Conservation (phyloP, 1,284 basidiomycete species). For the Coniophora puteana region DNA sequence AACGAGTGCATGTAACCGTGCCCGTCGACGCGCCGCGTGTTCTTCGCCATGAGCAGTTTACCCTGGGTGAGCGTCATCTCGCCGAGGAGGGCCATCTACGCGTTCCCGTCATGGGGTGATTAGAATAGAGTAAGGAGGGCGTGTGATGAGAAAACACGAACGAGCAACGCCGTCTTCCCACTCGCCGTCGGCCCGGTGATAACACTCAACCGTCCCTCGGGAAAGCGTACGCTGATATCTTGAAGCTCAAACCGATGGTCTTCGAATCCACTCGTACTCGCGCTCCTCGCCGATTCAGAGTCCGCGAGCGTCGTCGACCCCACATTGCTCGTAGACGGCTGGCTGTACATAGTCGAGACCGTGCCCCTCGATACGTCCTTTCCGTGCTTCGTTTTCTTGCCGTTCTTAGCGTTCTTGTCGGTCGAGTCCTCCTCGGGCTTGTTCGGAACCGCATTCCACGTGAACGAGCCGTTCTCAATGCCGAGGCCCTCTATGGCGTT, state of each 20-base stretch:
- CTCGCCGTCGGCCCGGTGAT: conserved; percentile 75
- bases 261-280: no score
- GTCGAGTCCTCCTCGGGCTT: conserved; percentile 25
- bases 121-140: conserved; percentile 13
- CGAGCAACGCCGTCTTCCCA: conserved; percentile 76
- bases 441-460: conserved; percentile 64
- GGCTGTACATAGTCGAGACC: neutral
- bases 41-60: conserved; percentile 60
- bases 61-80: conserved; percentile 57
- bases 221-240: conserved; percentile 67
- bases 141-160: conserved; percentile 19
- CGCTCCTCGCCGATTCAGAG: conserved; percentile 7
- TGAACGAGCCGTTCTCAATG: conserved; percentile 61
- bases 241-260: conserved; percentile 58
- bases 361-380: neutral
- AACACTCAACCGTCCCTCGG: conserved; percentile 61
- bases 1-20: conserved; percentile 69
- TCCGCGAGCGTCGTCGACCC: conserved; percentile 2
- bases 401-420: conserved; percentile 18
- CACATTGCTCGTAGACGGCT: no score
- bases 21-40: conserved; percentile 52
- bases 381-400: no score
- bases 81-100: conserved; percentile 60
- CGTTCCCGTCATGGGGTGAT: neutral
- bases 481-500: conserved; percentile 48